Evolutionary conservation across 2,329 filamentous ascomycete genomes (phyloP).

Genomic region (Aspergillus phoenicis): DNA sequence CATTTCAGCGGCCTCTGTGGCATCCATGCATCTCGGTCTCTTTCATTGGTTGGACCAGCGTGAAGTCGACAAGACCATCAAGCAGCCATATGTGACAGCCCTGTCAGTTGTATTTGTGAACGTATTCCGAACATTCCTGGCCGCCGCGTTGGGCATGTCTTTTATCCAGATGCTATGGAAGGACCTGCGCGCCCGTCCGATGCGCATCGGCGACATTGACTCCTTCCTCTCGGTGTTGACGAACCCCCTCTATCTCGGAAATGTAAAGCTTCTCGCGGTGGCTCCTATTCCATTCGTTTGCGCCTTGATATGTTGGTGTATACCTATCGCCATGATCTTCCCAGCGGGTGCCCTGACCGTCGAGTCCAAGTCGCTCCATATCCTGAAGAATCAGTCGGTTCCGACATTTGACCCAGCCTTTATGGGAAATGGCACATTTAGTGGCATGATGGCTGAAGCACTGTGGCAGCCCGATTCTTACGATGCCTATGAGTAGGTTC

Average conservation of each 20-base stretch:
- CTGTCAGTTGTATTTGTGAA: slow-evolving; percentile 3
- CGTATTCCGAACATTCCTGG: neutral
- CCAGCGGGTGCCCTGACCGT: slow-evolving; percentile 1
- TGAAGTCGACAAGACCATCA: slow-evolving; percentile 1
- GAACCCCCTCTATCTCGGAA: slow-evolving; percentile 1
- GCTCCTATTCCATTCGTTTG: slow-evolving; percentile 1
- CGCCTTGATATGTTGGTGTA: neutral
- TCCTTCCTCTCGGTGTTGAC: slow-evolving; percentile 1
- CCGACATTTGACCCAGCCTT: slow-evolving; percentile 2
- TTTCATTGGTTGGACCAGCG: slow-evolving; percentile 4
- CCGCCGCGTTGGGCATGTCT: neutral
- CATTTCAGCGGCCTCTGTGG: neutral
- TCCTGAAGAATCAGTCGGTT: neutral
- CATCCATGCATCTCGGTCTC: neutral
- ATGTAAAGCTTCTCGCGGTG: neutral
- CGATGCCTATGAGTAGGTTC: neutral
- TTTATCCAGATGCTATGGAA: slow-evolving; percentile 7
- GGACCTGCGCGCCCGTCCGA: neutral
- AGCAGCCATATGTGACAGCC: slow-evolving; percentile 3
- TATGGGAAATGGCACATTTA: neutral
- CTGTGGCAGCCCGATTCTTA: slow-evolving; percentile 3
- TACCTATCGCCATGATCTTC: slow-evolving; percentile 7
- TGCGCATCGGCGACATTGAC: slow-evolving; percentile 4
- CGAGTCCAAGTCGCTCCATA: neutral
- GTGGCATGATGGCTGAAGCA: slow-evolving; percentile 2